A percentile compares a stretch with the other conserved stretches of the same genome.
These are phyloP conservation scores for Oryza nivara DNA, from an alignment of 176 grass and related monocot genomes.

Conservation along the genomic window DNA sequence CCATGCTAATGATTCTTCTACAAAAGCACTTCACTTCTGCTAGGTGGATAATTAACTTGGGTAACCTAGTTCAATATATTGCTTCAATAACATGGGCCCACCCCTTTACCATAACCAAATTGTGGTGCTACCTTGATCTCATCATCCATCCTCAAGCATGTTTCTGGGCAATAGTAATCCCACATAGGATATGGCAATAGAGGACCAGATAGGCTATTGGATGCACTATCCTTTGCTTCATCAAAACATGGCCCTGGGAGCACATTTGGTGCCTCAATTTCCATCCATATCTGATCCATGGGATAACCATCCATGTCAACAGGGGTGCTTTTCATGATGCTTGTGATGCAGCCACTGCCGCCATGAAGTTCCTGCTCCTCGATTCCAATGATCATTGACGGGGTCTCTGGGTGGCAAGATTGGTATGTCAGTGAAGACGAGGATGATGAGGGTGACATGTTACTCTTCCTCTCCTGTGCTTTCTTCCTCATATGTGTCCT, in stretches of 20 bases:
- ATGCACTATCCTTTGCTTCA: slow-evolving; percentile 40
- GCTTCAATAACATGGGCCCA: slow-evolving; percentile 50
- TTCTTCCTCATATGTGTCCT: slow-evolving; percentile 98
- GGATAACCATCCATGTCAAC: slow-evolving; percentile 61
- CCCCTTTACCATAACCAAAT: slow-evolving; percentile 42
- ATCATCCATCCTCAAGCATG: slow-evolving; percentile 61
- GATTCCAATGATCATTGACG: slow-evolving; percentile 33
- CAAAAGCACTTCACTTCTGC: slow-evolving; percentile 57
- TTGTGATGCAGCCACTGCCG: slow-evolving; percentile 58
- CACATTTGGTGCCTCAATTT: slow-evolving; percentile 63
- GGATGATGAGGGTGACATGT: slow-evolving; percentile 67
- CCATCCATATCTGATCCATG: slow-evolving; percentile 94
- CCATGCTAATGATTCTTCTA: slow-evolving; percentile 49
- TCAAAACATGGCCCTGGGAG: slow-evolving; percentile 5
- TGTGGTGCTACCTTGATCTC: slow-evolving; percentile 61
- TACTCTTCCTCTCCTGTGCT: slow-evolving; percentile 79
- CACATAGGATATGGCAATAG: slow-evolving; percentile 32
- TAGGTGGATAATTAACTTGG: slow-evolving; percentile 38
- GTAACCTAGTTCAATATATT: slow-evolving; percentile 39
- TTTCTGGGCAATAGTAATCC: slow-evolving; percentile 56
- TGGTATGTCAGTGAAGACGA: slow-evolving; percentile 77
- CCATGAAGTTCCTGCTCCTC: slow-evolving; percentile 44
- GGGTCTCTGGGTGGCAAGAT: slow-evolving; percentile 41
- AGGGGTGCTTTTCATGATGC: slow-evolving; percentile 47
- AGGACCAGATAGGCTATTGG: slow-evolving; percentile 35